Evolutionary conservation across 164 flowering plant genomes (phyloP), one percentile per base, ranked within the genome.

Genomic region (Tetrastigma voinierianum): DNA sequence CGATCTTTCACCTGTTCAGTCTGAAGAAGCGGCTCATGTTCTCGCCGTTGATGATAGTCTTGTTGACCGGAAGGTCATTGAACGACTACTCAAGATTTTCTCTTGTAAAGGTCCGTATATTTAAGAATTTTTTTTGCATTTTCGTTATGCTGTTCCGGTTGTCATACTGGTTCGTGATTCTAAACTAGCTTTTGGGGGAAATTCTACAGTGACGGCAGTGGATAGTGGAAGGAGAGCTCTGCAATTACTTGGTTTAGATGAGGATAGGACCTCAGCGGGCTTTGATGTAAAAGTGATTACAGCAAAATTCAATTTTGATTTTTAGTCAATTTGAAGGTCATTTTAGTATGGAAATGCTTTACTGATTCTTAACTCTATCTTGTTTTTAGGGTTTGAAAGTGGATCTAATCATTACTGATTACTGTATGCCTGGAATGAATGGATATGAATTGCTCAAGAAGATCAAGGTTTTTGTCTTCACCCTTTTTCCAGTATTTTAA

Each of bases 401-500:
- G 49, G 94, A 91, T 83, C 66, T 94, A 74, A 84, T 94, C 4
- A 87, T 94, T 21, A 94, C 98, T 0, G 98, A 91, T 61, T 94
- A 94, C 72, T 90, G 96, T 59, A 94, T 94, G 98, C 97, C 98
- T 60, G 97, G 90, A 62, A 94, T 94, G 98, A 91, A 90, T 10
- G 98, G 98, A 13, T 90, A 86, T 66, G 98, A 94, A 23, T 78
- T 94, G 69, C 90, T 94, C 51, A 91, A 91, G 82, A 90, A 85
- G 61, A 87, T 94, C 71, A 94, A 94, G 93, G 97, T 89, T 53
- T 51, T 19, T 21, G 13, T 18, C 20, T 23, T 15, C 2, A 23
- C 16, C 2, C 48, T 40, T 3, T 52, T 46, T 21, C 10, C 3
- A 20, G 9, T 59, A 49, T 40, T 5, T 9, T 47, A 18, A 3